Evolutionary conservation across 129 eudicot genomes (phyloP).

Genomic region (Daucus carota): DH1_v3.0 NC_030386.2:13810001-13810500

Average conservation of each 20-base stretch:
- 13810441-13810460: not conserved
- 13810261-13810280: not conserved
- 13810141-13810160: not conserved
- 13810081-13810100: not conserved
- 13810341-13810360: not conserved
- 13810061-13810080: not conserved
- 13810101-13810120: not conserved
- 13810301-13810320: not conserved
- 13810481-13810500: conserved; percentile 7
- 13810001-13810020: not conserved
- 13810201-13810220: not conserved
- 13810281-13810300: not conserved
- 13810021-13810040: too few relatives aligned
- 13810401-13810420: not conserved
- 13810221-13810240: not conserved
- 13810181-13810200: conserved; percentile 3
- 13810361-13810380: not conserved
- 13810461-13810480: not conserved
- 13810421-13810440: not conserved
- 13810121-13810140: conserved; percentile 2
- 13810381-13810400: not conserved
- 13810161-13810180: conserved; percentile 2
- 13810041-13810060: too few relatives aligned
- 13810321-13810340: not conserved
- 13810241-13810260: not conserved